Evolutionary conservation across 1,139 yeast genomes (phyloP), one percentile per base, ranked within the genome.

Genomic region (Debaryomyces sp.): DNA sequence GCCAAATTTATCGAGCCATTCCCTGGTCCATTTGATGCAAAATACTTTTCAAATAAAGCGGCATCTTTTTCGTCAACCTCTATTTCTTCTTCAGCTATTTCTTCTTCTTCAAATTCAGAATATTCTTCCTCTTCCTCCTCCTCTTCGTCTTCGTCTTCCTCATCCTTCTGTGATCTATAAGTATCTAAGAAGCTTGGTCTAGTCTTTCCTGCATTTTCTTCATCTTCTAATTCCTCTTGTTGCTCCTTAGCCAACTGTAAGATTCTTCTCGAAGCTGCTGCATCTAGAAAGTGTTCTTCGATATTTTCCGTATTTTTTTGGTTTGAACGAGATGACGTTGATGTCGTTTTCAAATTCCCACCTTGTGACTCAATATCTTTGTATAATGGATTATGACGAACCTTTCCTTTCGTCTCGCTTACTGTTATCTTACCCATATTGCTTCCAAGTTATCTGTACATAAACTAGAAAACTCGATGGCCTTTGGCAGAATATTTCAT

Each of bases 191-290:
- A 66, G 1, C 60, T 50, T 4, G 63, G 53, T 8, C 54, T 49
- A 18, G 44, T 46, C 7, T 43, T 34, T 5, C 56, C 54, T 4
- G 57, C 60, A 13, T 67, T 65, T 54, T 85, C 90, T 63, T 89
- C 96, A 6, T 68, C 75, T 50, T 80, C 88, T 27, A 92, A 67
- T 64, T 94, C 99, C 42, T 89, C 92, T 66, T 91, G 97, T 70
- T 94, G 99, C 60, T 87, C 94, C 59, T 81, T 85, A 13, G 98
- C 99, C 56, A 94, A 76, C 63, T 87, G 89, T 55, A 94, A 75
- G 67, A 94, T 92, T 71, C 84, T 90, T 68, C 96, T 80, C 1
- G 98, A 89, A 33, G 90, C 76, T 24, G 83, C 76, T 17, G 97
- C 89, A 71, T 92, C 97, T 42, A 94, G 78, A 58, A 71, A 86